A percentile compares a stretch with the other conserved stretches of the same genome.
phyloP scores from a whole-genome alignment of 768 basidiomycete species.

The Auricularia heimuer region DNA sequence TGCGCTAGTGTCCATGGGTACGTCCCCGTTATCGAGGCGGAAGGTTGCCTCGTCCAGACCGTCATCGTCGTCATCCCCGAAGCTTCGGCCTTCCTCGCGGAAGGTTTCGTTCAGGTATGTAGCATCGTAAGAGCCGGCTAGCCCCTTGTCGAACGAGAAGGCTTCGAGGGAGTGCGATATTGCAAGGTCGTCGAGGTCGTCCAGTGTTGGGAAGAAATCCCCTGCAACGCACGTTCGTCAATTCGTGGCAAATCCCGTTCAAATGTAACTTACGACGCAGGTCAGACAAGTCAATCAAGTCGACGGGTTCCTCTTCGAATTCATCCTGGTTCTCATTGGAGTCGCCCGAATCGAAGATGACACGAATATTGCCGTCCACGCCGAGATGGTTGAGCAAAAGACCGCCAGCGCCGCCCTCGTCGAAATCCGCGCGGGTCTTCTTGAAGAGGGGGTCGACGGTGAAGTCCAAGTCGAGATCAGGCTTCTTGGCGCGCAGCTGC shows the following conservation, averaged over 20 bases:
- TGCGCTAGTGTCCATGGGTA: slow-evolving; percentile 9
- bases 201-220: slow-evolving; percentile 65
- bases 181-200: slow-evolving; percentile 50
- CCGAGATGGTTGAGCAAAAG: slow-evolving; percentile 95
- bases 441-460: slow-evolving; percentile 93
- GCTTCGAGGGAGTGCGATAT: slow-evolving; percentile 74
- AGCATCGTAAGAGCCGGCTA: slow-evolving; percentile 51
- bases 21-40: slow-evolving; percentile 32
- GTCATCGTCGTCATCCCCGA: slow-evolving; percentile 32
- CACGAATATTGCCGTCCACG: slow-evolving; percentile 70
- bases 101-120: slow-evolving; percentile 46
- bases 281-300: slow-evolving; percentile 53
- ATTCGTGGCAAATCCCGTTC: no score
- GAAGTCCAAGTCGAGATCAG: slow-evolving; percentile 76
- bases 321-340: slow-evolving; percentile 63
- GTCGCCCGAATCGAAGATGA: slow-evolving; percentile 95
- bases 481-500: slow-evolving; percentile 78
- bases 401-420: slow-evolving; percentile 95
- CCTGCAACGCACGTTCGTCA: slow-evolving; percentile 24
- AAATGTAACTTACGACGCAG: slow-evolving; percentile 37
- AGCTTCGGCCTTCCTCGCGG: slow-evolving; percentile 14
- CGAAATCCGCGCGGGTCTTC: slow-evolving; percentile 97
- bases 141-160: slow-evolving; percentile 74
- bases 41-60: slow-evolving; percentile 20
- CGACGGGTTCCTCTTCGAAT: slow-evolving; percentile 53